Conservation (phyloP, 495 filamentous ascomycete species). For the Neurospora sp. region DNA sequence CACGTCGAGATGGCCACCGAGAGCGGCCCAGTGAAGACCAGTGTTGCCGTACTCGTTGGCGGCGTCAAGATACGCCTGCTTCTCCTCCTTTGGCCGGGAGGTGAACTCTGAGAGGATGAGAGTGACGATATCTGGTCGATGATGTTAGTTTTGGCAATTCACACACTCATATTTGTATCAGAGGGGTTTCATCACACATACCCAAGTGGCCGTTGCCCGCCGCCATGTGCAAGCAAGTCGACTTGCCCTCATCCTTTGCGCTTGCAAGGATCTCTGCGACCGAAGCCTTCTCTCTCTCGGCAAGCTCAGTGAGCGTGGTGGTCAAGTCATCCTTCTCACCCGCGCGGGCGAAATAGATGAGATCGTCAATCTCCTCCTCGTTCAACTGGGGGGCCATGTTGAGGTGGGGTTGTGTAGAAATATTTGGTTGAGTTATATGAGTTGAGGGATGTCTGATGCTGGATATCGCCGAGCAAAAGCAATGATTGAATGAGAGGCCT, state of each 20-base stretch:
- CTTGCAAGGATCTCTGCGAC: constrained; percentile 49
- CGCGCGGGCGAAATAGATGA: constrained; percentile 71
- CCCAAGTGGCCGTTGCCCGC: constrained; percentile 78
- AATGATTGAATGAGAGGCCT: background rate
- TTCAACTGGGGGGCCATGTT: constrained; percentile 44
- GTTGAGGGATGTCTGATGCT: background rate
- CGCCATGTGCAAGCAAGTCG: constrained; percentile 79
- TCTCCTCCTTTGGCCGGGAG: constrained; percentile 16
- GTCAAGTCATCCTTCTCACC: constrained; percentile 63
- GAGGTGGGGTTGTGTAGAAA: background rate
- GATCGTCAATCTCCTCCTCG: constrained; percentile 75
- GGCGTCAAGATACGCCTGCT: constrained; percentile 48
- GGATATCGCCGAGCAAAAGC: background rate
- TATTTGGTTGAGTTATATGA: background rate
- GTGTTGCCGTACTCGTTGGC: constrained; percentile 79
- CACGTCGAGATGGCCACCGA: constrained; percentile 73
- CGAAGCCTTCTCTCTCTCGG: constrained; percentile 41
- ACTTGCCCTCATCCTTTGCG: constrained; percentile 58
- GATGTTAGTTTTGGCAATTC: background rate
- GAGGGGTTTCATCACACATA: constrained; percentile 27
- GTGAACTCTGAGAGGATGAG: constrained; percentile 30
- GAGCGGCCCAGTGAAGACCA: constrained; percentile 79
- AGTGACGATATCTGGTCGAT: constrained; percentile 27
- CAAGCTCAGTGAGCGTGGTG: constrained; percentile 46
- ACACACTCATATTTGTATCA: background rate